Evolutionary conservation across 495 filamentous ascomycete genomes (phyloP).

Genomic region (Daldinia grandis): DNA sequence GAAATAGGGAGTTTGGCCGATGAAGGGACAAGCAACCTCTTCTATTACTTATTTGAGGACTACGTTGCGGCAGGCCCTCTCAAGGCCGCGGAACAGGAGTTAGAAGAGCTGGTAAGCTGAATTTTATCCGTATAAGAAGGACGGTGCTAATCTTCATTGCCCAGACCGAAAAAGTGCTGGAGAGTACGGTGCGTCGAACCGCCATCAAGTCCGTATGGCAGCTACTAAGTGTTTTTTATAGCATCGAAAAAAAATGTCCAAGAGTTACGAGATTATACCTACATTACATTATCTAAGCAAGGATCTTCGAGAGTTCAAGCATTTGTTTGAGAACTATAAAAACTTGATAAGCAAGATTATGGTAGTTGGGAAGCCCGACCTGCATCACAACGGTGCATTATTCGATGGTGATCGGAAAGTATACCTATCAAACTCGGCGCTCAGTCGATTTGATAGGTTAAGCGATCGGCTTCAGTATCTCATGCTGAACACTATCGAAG

Average conservation of each 20-base stretch:
- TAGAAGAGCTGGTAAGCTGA: conserved; percentile 73
- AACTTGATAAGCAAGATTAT: conserved; percentile 72
- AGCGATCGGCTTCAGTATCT: conserved; percentile 79
- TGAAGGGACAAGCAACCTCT: conserved; percentile 76
- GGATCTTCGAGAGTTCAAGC: conserved; percentile 77
- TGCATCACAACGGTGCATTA: conserved; percentile 24
- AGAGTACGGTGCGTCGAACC: conserved; percentile 39
- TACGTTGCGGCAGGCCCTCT: conserved; percentile 53
- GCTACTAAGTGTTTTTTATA: conserved; percentile 21
- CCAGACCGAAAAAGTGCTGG: conserved; percentile 44
- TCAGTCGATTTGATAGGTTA: conserved; percentile 78
- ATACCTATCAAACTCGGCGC: conserved; percentile 70
- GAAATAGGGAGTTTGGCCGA: conserved; percentile 45
- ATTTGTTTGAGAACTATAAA: conserved; percentile 81
- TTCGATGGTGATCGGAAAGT: conserved; percentile 54
- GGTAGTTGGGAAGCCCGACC: conserved; percentile 51
- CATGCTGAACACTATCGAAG: conserved; percentile 81
- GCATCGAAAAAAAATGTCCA: conserved; percentile 40
- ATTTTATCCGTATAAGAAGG: conserved; percentile 45
- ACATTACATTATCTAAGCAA: conserved; percentile 65
- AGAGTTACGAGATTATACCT: conserved; percentile 52
- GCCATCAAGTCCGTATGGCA: background rate
- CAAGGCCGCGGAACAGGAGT: conserved; percentile 76
- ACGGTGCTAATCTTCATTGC: conserved; percentile 10
- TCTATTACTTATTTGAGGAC: conserved; percentile 90